Percentiles rank a stretch among this genome's conserved stretches.
Conservation (phyloP, 1,139 yeast genomes). For the Casaregolazyma suthepensis region DNA sequence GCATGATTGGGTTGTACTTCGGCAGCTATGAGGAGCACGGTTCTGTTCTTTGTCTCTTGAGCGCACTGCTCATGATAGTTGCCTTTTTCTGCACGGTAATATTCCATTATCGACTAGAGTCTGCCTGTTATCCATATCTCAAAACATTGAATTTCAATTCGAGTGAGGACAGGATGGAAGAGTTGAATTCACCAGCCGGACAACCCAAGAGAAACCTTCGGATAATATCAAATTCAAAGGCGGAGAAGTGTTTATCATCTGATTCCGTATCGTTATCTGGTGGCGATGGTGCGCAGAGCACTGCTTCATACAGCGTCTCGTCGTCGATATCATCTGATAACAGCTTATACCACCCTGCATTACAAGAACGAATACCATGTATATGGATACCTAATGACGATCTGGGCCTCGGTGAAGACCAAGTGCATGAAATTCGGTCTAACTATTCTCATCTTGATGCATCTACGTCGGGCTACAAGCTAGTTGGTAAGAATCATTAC, state of each 20-base stretch:
- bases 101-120: conserved; percentile 13
- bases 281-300: neutral
- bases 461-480: conserved; percentile 9
- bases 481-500: neutral
- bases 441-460: conserved; percentile 24
- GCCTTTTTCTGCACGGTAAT: conserved; percentile 12
- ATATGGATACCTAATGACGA: conserved; percentile 33
- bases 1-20: conserved; percentile 68
- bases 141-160: conserved; percentile 3
- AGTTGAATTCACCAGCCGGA: neutral
- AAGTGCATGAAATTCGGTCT: conserved; percentile 23
- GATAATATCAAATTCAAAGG: neutral
- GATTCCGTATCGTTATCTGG: neutral
- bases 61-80: conserved; percentile 17
- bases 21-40: conserved; percentile 37
- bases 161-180: neutral
- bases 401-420: conserved; percentile 30
- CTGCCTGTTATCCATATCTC: conserved; percentile 12
- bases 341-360: conserved; percentile 29
- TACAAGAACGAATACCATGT: conserved; percentile 27
- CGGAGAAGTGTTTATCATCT: neutral
- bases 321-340: conserved; percentile 8
- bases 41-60: conserved; percentile 11
- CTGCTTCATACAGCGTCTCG: neutral
- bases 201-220: neutral